Evolutionary conservation across 768 basidiomycete genomes (phyloP).

Genomic region (Mycena haematopus): DNA sequence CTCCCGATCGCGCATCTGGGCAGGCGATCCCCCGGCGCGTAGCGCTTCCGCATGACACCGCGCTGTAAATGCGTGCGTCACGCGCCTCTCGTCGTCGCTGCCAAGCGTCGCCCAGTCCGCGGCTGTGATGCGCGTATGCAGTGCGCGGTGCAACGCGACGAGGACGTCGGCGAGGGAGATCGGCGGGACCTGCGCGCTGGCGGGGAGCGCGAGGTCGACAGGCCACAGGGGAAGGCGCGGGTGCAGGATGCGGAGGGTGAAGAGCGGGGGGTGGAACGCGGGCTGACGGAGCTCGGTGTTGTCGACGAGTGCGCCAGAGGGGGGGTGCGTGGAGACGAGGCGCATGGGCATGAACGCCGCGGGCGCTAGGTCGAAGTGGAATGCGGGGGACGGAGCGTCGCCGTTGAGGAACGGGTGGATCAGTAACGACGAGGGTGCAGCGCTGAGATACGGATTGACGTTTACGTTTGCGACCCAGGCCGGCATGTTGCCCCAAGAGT

Average conservation of each 20-base stretch:
- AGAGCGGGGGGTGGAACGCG: conserved; percentile 47
- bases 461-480: conserved; percentile 1
- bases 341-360: conserved; percentile 10
- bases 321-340: not conserved
- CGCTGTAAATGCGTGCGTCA: conserved; percentile 15
- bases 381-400: conserved; percentile 37
- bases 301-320: not conserved
- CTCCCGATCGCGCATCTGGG: conserved; percentile 37
- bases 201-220: conserved; percentile 39
- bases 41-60: conserved; percentile 29
- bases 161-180: conserved; percentile 25
- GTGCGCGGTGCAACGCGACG: conserved; percentile 16
- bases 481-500: conserved; percentile 14
- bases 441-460: not conserved
- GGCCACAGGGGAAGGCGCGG: conserved; percentile 49
- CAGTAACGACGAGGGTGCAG: not conserved
- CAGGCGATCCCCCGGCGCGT: conserved; percentile 43
- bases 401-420: conserved; percentile 37
- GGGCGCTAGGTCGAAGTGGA: conserved; percentile 50
- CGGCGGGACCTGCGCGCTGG: conserved; percentile 8
- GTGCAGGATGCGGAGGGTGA: conserved; percentile 48
- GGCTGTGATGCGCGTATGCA: conserved; percentile 33
- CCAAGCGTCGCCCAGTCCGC: conserved; percentile 41
- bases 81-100: conserved; percentile 30
- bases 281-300: conserved; percentile 39